These are phyloP conservation scores for Penicillium olsonii DNA, from an alignment of 2,329 filamentous ascomycete genomes.

Conservation along the genomic window DNA sequence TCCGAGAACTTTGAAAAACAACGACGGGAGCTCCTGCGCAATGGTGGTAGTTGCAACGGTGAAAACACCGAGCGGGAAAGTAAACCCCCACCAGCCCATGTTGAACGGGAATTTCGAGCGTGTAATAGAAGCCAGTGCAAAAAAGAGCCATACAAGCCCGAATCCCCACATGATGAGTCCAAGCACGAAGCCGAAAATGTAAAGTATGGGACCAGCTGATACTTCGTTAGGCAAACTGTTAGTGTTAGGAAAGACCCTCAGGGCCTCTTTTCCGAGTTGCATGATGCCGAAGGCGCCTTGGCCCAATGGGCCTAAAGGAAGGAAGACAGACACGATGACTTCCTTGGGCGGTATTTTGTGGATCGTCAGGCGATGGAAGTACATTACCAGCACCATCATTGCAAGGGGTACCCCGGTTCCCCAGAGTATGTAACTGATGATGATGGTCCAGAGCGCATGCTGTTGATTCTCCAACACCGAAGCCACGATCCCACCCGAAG, in stretches of 20 bases:
- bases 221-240: slow-evolving; percentile 19
- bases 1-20: slow-evolving; percentile 59
- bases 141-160: slow-evolving; percentile 38
- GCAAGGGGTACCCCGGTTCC: slow-evolving; percentile 63
- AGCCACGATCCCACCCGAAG: slow-evolving; percentile 63
- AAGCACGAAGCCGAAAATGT: slow-evolving; percentile 31
- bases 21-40: slow-evolving; percentile 53
- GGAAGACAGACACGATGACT: slow-evolving; percentile 66
- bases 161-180: slow-evolving; percentile 40
- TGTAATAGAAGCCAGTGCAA: slow-evolving; percentile 34
- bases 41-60: slow-evolving; percentile 43
- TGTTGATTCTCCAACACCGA: slow-evolving; percentile 54
- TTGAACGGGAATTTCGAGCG: slow-evolving; percentile 56
- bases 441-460: slow-evolving; percentile 61
- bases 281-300: slow-evolving; percentile 62
- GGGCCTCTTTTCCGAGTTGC: slow-evolving; percentile 51
- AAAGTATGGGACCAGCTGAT: slow-evolving; percentile 30
- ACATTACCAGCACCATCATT: slow-evolving; percentile 64
- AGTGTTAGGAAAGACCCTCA: slow-evolving; percentile 29
- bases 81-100: slow-evolving; percentile 63
- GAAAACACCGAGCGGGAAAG: slow-evolving; percentile 60
- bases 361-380: slow-evolving; percentile 66
- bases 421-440: slow-evolving; percentile 68
- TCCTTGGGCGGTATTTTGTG: slow-evolving; percentile 66
- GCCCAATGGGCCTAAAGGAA: slow-evolving; percentile 66